Base-by-base conservation (phyloP, 2,329 filamentous ascomycete genomes). In the Lasiodiplodia theobromae region DNA sequence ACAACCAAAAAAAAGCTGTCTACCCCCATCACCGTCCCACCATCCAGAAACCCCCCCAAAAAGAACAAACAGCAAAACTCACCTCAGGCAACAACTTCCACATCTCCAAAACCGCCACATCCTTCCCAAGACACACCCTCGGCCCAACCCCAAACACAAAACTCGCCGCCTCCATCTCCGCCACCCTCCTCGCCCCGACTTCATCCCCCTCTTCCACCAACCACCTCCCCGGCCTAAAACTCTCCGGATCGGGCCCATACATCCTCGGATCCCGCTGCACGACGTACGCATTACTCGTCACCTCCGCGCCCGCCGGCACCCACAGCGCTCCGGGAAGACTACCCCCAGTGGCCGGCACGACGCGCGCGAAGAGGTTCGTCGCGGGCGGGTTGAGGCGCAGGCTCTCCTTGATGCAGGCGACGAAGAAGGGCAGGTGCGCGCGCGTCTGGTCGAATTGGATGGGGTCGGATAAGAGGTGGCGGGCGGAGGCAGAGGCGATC, bases 301-400 rank as follows among this genome's bases (percentile, higher is more conserved):
- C 75, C 71, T 86, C 84, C 0, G 77, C 79, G 0, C 82, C 82
- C 2, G 74, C 77, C 0, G 82, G 82, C 4, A 80, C 76, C 53
- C 77, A 2, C 5, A 3, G 2, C 38, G 38, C 38, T 1, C 38
- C 40, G 6, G 40, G 79, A 21, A 78, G 74, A 2, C 80, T 81
- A 54, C 80, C 81, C 2, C 84, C 73, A 6, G 78, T 72, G 21
- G 21, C 73, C 10, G 66, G 77, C 6, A 83, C 74, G 4, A 84
- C 74, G 0, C 85, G 80, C 2, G 84, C 82, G 72, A 87, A 85
- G 31, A 86, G 80, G 68, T 83, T 86, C 1, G 84, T 82, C 0
- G 83, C 85, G 0, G 85, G 80, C 1, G 85, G 85, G 66, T 82
- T 81, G 23, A 87, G 77, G 2, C 85, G 83, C 71, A 87, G 76